Conservation (phyloP, 129 eudicot species). For the Artemisia argyi region DNA sequence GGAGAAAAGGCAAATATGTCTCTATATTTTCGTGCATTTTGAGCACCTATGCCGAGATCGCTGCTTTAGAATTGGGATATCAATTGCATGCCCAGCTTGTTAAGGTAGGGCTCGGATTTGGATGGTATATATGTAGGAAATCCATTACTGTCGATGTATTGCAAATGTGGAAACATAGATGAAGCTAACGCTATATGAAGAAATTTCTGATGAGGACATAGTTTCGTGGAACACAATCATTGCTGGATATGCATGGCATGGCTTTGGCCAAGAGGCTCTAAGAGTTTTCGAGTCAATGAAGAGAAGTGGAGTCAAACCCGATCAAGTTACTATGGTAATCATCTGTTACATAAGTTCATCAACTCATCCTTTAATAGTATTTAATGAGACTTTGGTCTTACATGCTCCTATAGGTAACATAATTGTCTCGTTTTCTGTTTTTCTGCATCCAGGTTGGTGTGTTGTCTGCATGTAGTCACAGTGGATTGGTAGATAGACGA, state of each 20-base stretch:
- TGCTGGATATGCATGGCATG: conserved; percentile 79
- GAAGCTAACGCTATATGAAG: conserved; percentile 8
- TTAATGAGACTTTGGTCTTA: no score
- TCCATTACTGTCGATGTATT: conserved; percentile 70
- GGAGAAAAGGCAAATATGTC: conserved; percentile 57
- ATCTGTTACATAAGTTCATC: no score
- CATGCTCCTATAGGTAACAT: no score
- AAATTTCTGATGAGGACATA: conserved; percentile 52
- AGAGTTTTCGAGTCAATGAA: conserved; percentile 22
- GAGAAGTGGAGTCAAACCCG: no score
- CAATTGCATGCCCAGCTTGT: conserved; percentile 57
- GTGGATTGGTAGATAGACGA: no score
- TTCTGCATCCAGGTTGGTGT: no score
- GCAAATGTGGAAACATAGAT: conserved; percentile 18
- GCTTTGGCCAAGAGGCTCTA: conserved; percentile 64
- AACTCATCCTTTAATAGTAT: no score
- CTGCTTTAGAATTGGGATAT: conserved; percentile 65
- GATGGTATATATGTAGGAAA: background rate
- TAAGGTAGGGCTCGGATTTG: conserved; percentile 56
- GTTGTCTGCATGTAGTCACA: no score
- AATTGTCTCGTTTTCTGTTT: no score
- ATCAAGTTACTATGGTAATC: no score
- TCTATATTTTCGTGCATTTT: conserved; percentile 55
- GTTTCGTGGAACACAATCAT: conserved; percentile 35
- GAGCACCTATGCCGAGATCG: conserved; percentile 71